Percentiles rank a stretch among this genome's conserved stretches.
Evolutionary conservation across 805 yeast genomes (phyloP).

Genomic region (Wickerhamomyces strasburgensis): DNA sequence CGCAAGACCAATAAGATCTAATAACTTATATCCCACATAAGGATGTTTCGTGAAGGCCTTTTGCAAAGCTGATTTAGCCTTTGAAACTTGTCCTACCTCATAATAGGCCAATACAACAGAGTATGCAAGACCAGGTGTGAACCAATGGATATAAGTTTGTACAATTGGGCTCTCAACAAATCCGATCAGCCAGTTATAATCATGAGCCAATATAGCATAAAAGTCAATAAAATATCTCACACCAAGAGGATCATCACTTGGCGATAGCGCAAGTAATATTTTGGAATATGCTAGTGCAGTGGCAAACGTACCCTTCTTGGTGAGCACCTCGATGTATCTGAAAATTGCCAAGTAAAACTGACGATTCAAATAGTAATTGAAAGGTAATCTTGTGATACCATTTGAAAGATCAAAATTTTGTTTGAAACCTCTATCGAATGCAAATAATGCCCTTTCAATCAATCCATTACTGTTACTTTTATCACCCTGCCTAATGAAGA

Average conservation of each 20-base stretch:
- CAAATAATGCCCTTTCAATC: conserved; percentile 71
- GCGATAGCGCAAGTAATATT: conserved; percentile 60
- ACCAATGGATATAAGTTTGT: conserved; percentile 58
- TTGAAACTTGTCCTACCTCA: conserved; percentile 32
- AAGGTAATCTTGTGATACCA: conserved; percentile 63
- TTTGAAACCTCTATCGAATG: conserved; percentile 70
- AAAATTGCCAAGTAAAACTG: conserved; percentile 71
- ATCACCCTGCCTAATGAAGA: conserved; percentile 72
- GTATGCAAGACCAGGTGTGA: conserved; percentile 65
- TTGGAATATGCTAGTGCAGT: conserved; percentile 79
- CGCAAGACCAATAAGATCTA: conserved; percentile 40
- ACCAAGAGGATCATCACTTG: conserved; percentile 80
- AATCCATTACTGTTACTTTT: conserved; percentile 63
- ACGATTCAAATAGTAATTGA: conserved; percentile 67
- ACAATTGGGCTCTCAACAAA: conserved; percentile 52
- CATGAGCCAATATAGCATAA: conserved; percentile 63
- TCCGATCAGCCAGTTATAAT: conserved; percentile 56
- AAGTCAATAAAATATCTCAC: conserved; percentile 78
- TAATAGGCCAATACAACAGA: conserved; percentile 62
- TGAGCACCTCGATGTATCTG: conserved; percentile 62
- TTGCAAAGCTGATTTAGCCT: conserved; percentile 44
- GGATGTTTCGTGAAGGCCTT: conserved; percentile 55
- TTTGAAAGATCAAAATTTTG: conserved; percentile 52
- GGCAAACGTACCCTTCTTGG: conserved; percentile 69
- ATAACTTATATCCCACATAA: conserved; percentile 45